Evolutionary conservation across 2,329 filamentous ascomycete species (phyloP).

Genomic region (Pseudogymnoascus verrucosus): DNA sequence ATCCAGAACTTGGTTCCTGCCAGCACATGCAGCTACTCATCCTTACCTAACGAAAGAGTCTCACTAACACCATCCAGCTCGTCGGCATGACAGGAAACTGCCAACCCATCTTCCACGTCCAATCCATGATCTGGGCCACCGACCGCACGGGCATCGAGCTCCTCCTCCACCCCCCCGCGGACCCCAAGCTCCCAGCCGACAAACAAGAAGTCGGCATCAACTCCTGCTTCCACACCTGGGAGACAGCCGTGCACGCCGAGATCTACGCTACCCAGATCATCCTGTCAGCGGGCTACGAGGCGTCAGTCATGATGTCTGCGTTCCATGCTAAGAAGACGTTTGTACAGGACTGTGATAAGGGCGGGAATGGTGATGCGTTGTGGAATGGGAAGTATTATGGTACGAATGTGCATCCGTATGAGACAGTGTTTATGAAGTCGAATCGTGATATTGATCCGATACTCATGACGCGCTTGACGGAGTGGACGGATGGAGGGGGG

Average conservation of each 20-base stretch:
- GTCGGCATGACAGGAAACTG: constrained; percentile 26
- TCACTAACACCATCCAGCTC: constrained; percentile 17
- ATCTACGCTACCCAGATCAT: constrained; percentile 19
- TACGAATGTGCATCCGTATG: constrained; percentile 21
- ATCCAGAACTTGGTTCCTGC: not conserved
- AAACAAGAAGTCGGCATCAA: constrained; percentile 20
- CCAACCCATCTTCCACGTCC: constrained; percentile 21
- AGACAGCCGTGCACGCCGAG: constrained; percentile 20
- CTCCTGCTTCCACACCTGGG: constrained; percentile 19
- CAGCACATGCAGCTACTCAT: not conserved
- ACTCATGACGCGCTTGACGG: constrained; percentile 16
- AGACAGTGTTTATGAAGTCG: constrained; percentile 24
- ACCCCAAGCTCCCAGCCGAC: constrained; percentile 12
- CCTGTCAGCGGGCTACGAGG: constrained; percentile 19
- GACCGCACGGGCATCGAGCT: constrained; percentile 20
- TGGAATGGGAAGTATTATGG: constrained; percentile 21
- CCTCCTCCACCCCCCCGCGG: constrained; percentile 19
- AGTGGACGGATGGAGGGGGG: constrained; percentile 18
- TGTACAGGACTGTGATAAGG: constrained; percentile 10
- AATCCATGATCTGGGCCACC: constrained; percentile 27
- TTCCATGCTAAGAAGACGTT: constrained; percentile 18
- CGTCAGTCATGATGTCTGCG: constrained; percentile 23
- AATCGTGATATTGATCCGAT: constrained; percentile 20
- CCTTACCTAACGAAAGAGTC: not conserved
- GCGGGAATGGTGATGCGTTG: constrained; percentile 19